phyloP scores from a whole-genome alignment of 2,329 filamentous ascomycete genomes.

The Trichoderma atroviride region DNA sequence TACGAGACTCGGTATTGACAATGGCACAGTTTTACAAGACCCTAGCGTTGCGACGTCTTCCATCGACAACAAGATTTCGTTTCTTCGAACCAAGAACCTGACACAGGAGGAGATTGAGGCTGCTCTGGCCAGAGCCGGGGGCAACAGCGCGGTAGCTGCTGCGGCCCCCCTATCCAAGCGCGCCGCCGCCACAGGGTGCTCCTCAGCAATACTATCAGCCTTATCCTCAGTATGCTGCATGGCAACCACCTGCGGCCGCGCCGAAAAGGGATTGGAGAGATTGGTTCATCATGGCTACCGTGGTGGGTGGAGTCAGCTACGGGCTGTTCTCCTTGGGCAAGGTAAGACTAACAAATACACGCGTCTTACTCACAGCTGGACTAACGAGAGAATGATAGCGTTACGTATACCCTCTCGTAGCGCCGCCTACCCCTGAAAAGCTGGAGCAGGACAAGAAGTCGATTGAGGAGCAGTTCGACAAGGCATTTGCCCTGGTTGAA shows the following conservation, averaged over 20 bases:
- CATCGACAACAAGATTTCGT: slow-evolving; percentile 89
- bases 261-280: slow-evolving; percentile 94
- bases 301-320: slow-evolving; percentile 86
- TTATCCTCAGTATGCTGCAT: slow-evolving; percentile 56
- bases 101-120: slow-evolving; percentile 93
- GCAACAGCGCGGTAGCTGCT: slow-evolving; percentile 51
- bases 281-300: slow-evolving; percentile 99
- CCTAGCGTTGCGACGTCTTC: slow-evolving; percentile 86
- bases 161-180: slow-evolving; percentile 40
- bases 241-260: slow-evolving; percentile 61
- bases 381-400: slow-evolving; percentile 57
- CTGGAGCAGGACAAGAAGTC: slow-evolving; percentile 91
- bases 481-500: slow-evolving; percentile 87
- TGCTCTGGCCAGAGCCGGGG: slow-evolving; percentile 75
- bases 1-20: slow-evolving; percentile 29
- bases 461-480: slow-evolving; percentile 91
- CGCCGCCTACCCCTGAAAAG: slow-evolving; percentile 90
- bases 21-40: slow-evolving; percentile 78
- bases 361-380: background rate
- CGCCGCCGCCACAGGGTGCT: slow-evolving; percentile 46
- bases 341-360: slow-evolving; percentile 49
- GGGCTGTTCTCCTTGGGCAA: slow-evolving; percentile 87
- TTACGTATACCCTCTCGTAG: slow-evolving; percentile 87
- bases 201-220: slow-evolving; percentile 52
- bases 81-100: slow-evolving; percentile 94